Base-by-base conservation (phyloP, 306 rosid genomes). In the Prunus mume region DNA sequence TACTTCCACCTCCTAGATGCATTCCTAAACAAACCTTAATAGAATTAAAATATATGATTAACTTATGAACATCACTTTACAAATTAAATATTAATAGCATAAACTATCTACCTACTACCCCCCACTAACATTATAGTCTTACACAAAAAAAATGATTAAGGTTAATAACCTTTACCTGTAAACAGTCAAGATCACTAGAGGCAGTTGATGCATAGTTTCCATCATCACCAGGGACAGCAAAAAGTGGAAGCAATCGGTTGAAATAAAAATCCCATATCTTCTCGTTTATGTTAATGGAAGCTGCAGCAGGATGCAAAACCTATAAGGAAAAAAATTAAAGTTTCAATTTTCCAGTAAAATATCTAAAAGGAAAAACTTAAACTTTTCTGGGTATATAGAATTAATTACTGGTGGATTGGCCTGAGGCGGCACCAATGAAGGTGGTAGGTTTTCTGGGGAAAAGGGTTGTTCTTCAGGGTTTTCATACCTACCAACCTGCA, bases 161-260 rank as follows among this genome's bases (percentile, higher is more conserved):
- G 41, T 1, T 27, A 0, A 43, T 27, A 0, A 43, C 2, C 52
- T 45, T 56, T 68, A 90, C 99, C 97, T 96, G 98, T 78, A 96
- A 89, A 73, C 96, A 86, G 20, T 83, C 83, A 65, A 96, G 97
- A 87, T 96, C 99, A 71, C 82, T 83, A 25, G 93, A 92, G 45
- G 98, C 99, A 54, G 99, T 88, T 78, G 87, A 79, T 6, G 91
- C 99, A 78, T 96, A 92, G 73, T 90, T 91, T 51, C 97, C 99
- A 77, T 96, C 97, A 72, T 91, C 91, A 2, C 98, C 97, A 0
- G 88, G 57, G 46, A 67, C 63, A 71, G 81, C 89, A 61, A 92
- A 83, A 75, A 85, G 71, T 1, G 96, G 97, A 84, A 96, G 91
- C 68, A 92, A 38, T 69, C 88, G 76, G 2, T 86, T 41, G 79